phyloP scores from a whole-genome alignment of 768 basidiomycete species.

The Amanita molliuscula region DNA sequence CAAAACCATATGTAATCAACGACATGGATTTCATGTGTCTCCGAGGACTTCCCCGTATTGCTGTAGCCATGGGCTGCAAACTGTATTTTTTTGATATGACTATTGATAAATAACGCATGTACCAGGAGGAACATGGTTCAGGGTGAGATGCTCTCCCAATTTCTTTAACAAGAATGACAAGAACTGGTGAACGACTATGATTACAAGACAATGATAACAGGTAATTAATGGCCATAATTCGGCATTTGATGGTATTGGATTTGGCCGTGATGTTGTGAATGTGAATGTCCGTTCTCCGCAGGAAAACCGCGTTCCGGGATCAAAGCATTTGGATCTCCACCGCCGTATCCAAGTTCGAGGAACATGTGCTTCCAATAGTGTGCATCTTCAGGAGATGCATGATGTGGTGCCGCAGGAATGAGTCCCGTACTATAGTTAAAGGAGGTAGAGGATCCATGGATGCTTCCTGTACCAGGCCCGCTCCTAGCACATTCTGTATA shows the following conservation, averaged over 20 bases:
- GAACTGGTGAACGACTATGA: neutral
- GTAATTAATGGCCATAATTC: slow-evolving; percentile 5
- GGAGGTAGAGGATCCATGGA: slow-evolving; percentile 5
- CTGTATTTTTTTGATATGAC: slow-evolving; percentile 56
- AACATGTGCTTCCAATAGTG: slow-evolving; percentile 72
- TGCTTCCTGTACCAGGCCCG: slow-evolving; percentile 5
- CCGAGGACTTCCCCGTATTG: slow-evolving; percentile 55
- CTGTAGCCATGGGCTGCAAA: slow-evolving; percentile 51
- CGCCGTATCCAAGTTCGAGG: slow-evolving; percentile 57
- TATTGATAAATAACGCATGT: slow-evolving; percentile 23
- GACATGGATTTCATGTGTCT: slow-evolving; percentile 71
- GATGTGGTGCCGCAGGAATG: slow-evolving; percentile 26
- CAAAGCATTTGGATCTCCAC: slow-evolving; percentile 18
- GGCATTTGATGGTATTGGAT: slow-evolving; percentile 6
- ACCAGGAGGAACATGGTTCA: slow-evolving; percentile 10
- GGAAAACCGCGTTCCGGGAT: neutral
- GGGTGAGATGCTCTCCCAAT: slow-evolving; percentile 9
- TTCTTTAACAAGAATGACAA: neutral
- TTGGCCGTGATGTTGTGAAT: slow-evolving; percentile 7
- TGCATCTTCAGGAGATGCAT: slow-evolving; percentile 50
- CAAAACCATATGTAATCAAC: slow-evolving; percentile 53
- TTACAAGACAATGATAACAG: neutral
- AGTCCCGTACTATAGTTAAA: slow-evolving; percentile 21
- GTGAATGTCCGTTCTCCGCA: slow-evolving; percentile 5
- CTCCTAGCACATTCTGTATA: slow-evolving; percentile 3